Percentiles rank a stretch among this genome's conserved stretches.
Evolutionary conservation across 1,139 yeast genomes (phyloP).

Genomic region (Kodamaea alishanica): DNA sequence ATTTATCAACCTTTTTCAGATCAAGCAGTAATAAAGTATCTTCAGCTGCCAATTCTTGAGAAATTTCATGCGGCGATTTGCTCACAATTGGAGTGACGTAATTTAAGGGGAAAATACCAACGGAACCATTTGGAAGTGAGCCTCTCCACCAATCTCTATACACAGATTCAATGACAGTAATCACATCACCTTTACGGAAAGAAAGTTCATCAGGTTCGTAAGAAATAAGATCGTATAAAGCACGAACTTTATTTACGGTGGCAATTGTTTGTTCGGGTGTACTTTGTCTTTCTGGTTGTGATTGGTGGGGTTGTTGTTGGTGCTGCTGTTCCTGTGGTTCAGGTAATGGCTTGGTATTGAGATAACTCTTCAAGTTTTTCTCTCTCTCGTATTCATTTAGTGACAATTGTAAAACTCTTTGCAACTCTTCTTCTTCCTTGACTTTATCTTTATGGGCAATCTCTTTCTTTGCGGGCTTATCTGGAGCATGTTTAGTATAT

Average conservation of each 20-base stretch:
- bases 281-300: conserved; percentile 9
- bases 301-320: conserved; percentile 8
- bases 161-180: conserved; percentile 81
- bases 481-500: conserved; percentile 43
- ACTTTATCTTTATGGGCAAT: conserved; percentile 46
- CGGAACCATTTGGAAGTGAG: conserved; percentile 63
- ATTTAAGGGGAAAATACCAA: conserved; percentile 92
- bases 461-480: conserved; percentile 58
- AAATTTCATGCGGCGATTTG: conserved; percentile 50
- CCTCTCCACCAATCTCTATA: conserved; percentile 98
- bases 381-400: conserved; percentile 58
- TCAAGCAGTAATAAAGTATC: conserved; percentile 26
- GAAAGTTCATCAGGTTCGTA: conserved; percentile 70
- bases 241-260: conserved; percentile 68
- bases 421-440: conserved; percentile 77
- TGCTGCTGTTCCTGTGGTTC: conserved; percentile 11
- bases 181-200: conserved; percentile 70
- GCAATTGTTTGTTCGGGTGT: conserved; percentile 35
- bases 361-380: conserved; percentile 27
- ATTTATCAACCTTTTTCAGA: conserved; percentile 24
- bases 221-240: conserved; percentile 76
- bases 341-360: conserved; percentile 31
- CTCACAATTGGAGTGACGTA: conserved; percentile 80
- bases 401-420: conserved; percentile 74
- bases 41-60: conserved; percentile 31